phyloP scores from a whole-genome alignment of 1,284 basidiomycete genomes.

The Ustilago nuda region DNA sequence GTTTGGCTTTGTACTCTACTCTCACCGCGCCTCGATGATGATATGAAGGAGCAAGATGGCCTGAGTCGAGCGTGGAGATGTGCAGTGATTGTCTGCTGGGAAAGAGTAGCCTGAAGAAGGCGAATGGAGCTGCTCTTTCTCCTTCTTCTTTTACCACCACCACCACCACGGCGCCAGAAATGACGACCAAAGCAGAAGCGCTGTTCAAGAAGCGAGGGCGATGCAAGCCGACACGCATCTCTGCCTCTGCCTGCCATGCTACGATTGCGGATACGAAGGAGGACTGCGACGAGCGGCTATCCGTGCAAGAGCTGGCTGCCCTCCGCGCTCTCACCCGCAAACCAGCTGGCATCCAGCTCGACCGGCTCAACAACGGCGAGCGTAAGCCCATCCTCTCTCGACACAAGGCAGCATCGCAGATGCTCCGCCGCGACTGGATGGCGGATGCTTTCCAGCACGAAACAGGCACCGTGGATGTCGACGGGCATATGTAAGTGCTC shows the following conservation, averaged over 20 bases:
- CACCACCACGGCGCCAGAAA: conserved; percentile 1
- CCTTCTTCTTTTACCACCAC: conserved; percentile 13
- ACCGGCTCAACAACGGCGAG: conserved; percentile 86
- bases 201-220: conserved; percentile 36
- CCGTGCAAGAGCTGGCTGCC: conserved; percentile 83
- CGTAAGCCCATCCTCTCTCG: conserved; percentile 77
- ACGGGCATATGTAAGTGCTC: conserved; percentile 89
- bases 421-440: conserved; percentile 43
- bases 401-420: conserved; percentile 57
- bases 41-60: too few relatives aligned
- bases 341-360: conserved; percentile 85
- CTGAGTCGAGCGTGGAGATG: background rate
- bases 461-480: conserved; percentile 93
- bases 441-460: conserved; percentile 84
- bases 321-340: conserved; percentile 79
- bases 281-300: conserved; percentile 10
- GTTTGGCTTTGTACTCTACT: background rate
- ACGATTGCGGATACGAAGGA: background rate
- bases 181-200: conserved; percentile 30
- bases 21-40: background rate
- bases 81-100: background rate
- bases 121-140: background rate
- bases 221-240: conserved; percentile 12
- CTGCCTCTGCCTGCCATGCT: conserved; percentile 3
- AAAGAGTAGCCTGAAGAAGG: too few relatives aligned